Evolutionary conservation across 78 protist species (phyloP), one percentile per base, ranked within the genome.

Genomic region (Capsaspora owczarzaki): DNA sequence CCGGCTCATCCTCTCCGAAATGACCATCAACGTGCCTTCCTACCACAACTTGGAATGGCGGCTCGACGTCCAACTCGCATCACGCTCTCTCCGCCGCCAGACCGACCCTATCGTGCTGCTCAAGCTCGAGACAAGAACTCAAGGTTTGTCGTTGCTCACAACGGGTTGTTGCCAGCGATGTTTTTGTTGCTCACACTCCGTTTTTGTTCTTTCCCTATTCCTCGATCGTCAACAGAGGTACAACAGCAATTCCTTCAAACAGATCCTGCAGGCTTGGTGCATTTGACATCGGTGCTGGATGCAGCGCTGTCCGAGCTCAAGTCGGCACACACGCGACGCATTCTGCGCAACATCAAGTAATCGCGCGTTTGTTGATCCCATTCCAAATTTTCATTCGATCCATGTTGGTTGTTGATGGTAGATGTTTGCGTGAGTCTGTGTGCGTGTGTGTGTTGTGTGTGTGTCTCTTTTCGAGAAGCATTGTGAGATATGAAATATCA

Each of bases 261-360:
- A n/a, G 76, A 69, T 16, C 49, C 44, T 3, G n/a, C 49, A n/a
- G 23, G 8, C 35, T 49, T 69, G 20, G 35, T 19, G 38, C 44
- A 69, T n/a, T 23, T 69, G n/a, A 69, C 49, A 2, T 19, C n/a
- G 2, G 76, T 41, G 49, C 76, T 69, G 4, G 76, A 69, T 16
- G 12, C 44, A 49, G 76, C 76, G 33, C 76, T 41, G 22, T 23
- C 35, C 5, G 76, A 69, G 76, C 76, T 69, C 33, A 69, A 69
- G 76, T 41, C 53, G 33, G 76, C 49, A 4, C 76, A 37, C 44
- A 12, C 27, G 6, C 76, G 76, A 5, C 76, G 76, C 47, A 42
- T 69, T 16, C 44, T 69, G 4, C 76, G 76, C 47, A 69, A 69
- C 76, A 42, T 69, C 76, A 69, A 69, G 49, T 63, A 35, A 14